Percentiles rank a stretch among this genome's conserved stretches.
Conservation (phyloP, 345 rosid species). For the Fremontodendron californicum region DNA sequence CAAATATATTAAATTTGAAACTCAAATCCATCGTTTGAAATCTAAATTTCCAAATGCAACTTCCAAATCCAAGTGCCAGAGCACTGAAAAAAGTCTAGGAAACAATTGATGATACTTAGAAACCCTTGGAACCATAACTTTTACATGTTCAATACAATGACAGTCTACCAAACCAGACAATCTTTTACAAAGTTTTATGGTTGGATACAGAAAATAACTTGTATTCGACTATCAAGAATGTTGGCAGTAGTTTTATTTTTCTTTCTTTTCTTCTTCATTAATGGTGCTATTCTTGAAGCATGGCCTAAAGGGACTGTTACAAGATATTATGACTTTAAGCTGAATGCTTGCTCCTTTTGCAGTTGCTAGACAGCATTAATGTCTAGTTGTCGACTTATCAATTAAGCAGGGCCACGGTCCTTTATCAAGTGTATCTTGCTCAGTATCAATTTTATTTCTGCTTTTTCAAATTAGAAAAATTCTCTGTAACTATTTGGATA, state of each 20-base stretch:
- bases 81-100: too few species aligned
- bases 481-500: background rate
- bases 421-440: background rate
- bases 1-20: too few species aligned
- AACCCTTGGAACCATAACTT: too few species aligned
- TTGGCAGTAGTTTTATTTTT: background rate
- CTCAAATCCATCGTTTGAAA: too few species aligned
- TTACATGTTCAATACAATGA: background rate
- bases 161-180: background rate
- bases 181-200: background rate
- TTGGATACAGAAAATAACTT: background rate
- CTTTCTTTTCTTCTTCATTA: background rate
- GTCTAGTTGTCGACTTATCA: background rate
- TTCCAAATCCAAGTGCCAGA: too few species aligned
- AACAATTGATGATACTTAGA: background rate
- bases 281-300: constrained; percentile 2
- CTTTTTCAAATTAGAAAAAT: background rate
- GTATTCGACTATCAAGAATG: background rate
- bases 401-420: too few species aligned
- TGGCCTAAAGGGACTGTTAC: background rate
- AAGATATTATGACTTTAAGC: constrained; percentile 13
- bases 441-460: background rate
- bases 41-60: too few species aligned
- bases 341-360: background rate
- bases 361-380: background rate